Evolutionary conservation across 2,329 filamentous ascomycete genomes (phyloP).

Genomic region (Aspergillus ruber): DNA sequence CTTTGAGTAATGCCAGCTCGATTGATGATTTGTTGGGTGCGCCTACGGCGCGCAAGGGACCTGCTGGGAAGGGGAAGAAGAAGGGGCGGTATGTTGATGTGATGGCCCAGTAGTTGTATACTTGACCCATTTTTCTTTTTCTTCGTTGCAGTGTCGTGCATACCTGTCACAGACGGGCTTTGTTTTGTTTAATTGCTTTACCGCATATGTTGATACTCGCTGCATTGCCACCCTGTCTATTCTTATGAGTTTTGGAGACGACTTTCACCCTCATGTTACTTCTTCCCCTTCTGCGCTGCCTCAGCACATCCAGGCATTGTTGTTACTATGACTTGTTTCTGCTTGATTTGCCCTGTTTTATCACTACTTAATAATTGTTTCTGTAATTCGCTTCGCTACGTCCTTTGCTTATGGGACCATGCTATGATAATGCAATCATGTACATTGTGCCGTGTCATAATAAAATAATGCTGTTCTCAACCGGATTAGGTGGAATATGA

Average conservation of each 20-base stretch:
- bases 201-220: background rate
- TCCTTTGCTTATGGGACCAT: too few species aligned
- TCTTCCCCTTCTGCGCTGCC: too few species aligned
- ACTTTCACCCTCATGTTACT: too few species aligned
- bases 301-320: too few species aligned
- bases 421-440: too few species aligned
- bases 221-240: too few species aligned
- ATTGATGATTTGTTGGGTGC: slow-evolving; percentile 88
- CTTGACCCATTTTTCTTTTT: background rate
- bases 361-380: too few species aligned
- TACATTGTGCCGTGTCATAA: too few species aligned
- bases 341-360: too few species aligned
- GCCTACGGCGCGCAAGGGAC: slow-evolving; percentile 61
- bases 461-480: background rate
- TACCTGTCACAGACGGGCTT: background rate
- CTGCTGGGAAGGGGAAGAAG: slow-evolving; percentile 61
- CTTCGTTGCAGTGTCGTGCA: background rate
- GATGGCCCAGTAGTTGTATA: slow-evolving; percentile 60
- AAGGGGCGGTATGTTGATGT: slow-evolving; percentile 94
- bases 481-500: slow-evolving; percentile 32
- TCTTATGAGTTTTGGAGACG: too few species aligned
- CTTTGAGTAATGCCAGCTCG: slow-evolving; percentile 84
- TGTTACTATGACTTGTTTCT: too few species aligned
- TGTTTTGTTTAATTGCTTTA: background rate
- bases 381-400: too few species aligned